Conservation (phyloP, 2,329 filamentous ascomycete species). For the Scortechinia acanthostroma region DNA sequence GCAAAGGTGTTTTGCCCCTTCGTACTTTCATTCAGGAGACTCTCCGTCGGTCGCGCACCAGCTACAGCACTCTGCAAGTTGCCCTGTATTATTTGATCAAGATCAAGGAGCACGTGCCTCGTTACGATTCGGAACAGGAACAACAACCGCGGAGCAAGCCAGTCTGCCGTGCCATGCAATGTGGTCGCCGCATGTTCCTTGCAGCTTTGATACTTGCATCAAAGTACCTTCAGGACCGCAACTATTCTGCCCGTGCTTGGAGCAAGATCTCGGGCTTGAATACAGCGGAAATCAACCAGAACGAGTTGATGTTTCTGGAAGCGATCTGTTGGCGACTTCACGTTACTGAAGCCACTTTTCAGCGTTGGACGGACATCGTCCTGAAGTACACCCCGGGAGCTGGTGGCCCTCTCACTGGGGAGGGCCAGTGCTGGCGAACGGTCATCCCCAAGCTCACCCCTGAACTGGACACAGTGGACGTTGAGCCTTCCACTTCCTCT, state of each 20-base stretch:
- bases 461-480: conserved; percentile 38
- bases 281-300: conserved; percentile 89
- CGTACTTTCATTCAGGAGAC: conserved; percentile 98
- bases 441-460: conserved; percentile 48
- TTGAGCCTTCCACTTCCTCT: conserved; percentile 19
- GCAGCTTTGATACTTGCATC: conserved; percentile 90
- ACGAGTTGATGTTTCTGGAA: conserved; percentile 84
- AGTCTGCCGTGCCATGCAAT: conserved; percentile 76
- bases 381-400: conserved; percentile 66
- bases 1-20: conserved; percentile 76
- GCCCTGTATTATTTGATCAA: conserved; percentile 92
- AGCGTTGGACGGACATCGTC: conserved; percentile 89
- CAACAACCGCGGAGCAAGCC: conserved; percentile 69
- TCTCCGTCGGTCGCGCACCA: conserved; percentile 84
- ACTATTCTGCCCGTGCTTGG: conserved; percentile 95
- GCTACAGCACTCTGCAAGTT: conserved; percentile 94
- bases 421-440: conserved; percentile 27
- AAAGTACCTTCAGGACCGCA: conserved; percentile 95
- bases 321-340: conserved; percentile 93
- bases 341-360: conserved; percentile 80
- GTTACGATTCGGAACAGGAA: conserved; percentile 73
- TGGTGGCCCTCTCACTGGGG: conserved; percentile 17
- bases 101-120: conserved; percentile 83
- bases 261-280: conserved; percentile 98
- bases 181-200: conserved; percentile 94